Base-by-base conservation (phyloP, 257 asterid genomes). In the Primulina huaijiensis region DNA sequence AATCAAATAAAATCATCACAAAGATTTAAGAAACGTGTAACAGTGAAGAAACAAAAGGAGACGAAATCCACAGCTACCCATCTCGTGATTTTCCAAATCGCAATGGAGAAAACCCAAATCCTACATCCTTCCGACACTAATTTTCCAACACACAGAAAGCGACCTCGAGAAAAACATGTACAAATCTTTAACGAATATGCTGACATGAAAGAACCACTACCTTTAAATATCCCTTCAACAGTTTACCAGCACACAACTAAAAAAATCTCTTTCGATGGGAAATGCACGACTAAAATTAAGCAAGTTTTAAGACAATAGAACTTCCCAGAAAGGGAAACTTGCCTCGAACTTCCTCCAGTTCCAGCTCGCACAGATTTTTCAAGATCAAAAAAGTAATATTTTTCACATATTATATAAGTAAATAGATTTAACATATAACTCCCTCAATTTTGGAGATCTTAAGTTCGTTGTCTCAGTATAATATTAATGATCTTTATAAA, bases 81-180 rank as follows among this genome's bases (percentile, higher is more conserved):
- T 68, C 35, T 50, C 35, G 19, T n/a, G 11, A 19, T 65, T 35
- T 68, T 27, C 62, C 31, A 33, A 50, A 31, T 20, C 34, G 2
- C n/a, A 38, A 53, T 56, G 71, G 30, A 75, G 27, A 58, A 16
- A 31, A 65, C 20, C 34, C 35, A 69, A 38, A 50, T 60, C 62
- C 59, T 34, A 62, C 19, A 3, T 46, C 35, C 56, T 50, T 58
- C 74, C 73, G 69, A 58, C 67, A 50, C 62, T 60, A 57, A 5
- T 16, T 56, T 67, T 59, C 50, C 19, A 73, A 68, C 75, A 63
- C 65, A 21, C 33, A 65, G 74, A 70, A 61, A 74, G 50, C 58
- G 79, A 73, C 76, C 50, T 65, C n/a, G 75, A 64, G 34, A 60
- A 69, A 46, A 14, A 50, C 16, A 50, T 65, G 34, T 63, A 72